Conservation (phyloP, 352 stramenopile genomes). For the Thalassiosira hispida region DNA sequence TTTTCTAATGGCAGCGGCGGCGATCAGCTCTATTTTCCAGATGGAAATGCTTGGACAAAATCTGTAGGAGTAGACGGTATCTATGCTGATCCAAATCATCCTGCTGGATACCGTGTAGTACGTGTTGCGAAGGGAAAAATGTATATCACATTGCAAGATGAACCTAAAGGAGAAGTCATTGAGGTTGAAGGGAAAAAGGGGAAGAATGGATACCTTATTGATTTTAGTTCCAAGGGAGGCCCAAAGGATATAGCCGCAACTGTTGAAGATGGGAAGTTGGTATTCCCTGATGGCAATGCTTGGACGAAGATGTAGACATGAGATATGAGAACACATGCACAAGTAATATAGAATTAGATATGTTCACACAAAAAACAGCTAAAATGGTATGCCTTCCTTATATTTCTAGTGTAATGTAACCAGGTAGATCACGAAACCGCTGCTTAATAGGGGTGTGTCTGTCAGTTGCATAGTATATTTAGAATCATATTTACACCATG, state of each 20-base stretch:
- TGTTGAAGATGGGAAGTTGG: slow-evolving; percentile 16
- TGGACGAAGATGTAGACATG: slow-evolving; percentile 23
- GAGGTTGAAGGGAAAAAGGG: slow-evolving; percentile 17
- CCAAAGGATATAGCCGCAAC: slow-evolving; percentile 14
- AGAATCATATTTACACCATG: no score
- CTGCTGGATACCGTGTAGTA: slow-evolving; percentile 22
- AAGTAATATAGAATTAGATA: no score
- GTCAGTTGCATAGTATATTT: no score
- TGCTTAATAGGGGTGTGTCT: no score
- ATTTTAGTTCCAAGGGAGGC: slow-evolving; percentile 30
- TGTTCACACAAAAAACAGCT: no score
- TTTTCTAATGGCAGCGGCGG: no score
- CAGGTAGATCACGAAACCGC: no score
- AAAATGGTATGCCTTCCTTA: no score
- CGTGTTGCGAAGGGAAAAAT: not conserved
- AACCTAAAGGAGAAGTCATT: slow-evolving; percentile 8
- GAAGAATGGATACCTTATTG: slow-evolving; percentile 22
- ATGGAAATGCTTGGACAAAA: slow-evolving; percentile 35
- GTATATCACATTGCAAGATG: slow-evolving; percentile 24
- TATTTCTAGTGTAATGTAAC: no score
- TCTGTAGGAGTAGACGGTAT: slow-evolving; percentile 10
- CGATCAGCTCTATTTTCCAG: slow-evolving; percentile 12
- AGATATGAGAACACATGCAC: no score
- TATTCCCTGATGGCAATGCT: slow-evolving; percentile 32
- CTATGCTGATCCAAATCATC: slow-evolving; percentile 29